Base-by-base conservation (phyloP, 176 grass and related monocot species). In the Typha latifolia region DNA sequence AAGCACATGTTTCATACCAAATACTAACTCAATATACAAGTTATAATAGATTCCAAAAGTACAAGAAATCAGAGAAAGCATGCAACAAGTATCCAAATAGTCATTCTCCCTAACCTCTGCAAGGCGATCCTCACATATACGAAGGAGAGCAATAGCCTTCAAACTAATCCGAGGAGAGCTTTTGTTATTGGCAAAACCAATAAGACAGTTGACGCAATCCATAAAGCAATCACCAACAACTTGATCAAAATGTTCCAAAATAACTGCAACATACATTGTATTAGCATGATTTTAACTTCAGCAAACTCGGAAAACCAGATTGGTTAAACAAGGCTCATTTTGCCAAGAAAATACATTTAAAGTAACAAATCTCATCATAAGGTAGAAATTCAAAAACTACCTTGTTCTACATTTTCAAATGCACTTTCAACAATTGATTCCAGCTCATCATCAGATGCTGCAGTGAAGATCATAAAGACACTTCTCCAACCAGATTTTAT, bases 381-480 rank as follows among this genome's bases (percentile, higher is more conserved):
- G 32, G 74, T 22, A 80, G 63, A 77, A 62, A 29, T 20, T 48
- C 16, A 14, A 14, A 71, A 82, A 6, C 75, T 66, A 87, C 89
- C 84, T 79, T 99, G 95, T 76, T 99, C 95, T 26, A 94, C 86
- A 18, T 99, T 99, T 89, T 99, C 95, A 77, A 99, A 99, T 70
- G 95, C 95, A 77, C 86, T 94, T 77, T 99, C 95, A 79, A 99
- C 81, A 34, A 99, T 99, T 70, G 79, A 77, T 82, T 99, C 95
- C 5, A 79, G 80, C n/a, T 93, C 85, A 16, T 99, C 95, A 57
- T 99, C 95, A 52, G 95, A 85, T 0, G 95, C 86, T 32, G 95
- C 95, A 61, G 89, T 99, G 74, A 99, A 99, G 78, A 99, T 99
- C 95, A 99, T 99, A 79, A 99, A 99, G 21, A 99, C 95, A 32